Percentiles rank a stretch among this genome's conserved stretches.
Evolutionary conservation across 306 rosid species (phyloP).

Genomic region (Begonia peltatifolia): DNA sequence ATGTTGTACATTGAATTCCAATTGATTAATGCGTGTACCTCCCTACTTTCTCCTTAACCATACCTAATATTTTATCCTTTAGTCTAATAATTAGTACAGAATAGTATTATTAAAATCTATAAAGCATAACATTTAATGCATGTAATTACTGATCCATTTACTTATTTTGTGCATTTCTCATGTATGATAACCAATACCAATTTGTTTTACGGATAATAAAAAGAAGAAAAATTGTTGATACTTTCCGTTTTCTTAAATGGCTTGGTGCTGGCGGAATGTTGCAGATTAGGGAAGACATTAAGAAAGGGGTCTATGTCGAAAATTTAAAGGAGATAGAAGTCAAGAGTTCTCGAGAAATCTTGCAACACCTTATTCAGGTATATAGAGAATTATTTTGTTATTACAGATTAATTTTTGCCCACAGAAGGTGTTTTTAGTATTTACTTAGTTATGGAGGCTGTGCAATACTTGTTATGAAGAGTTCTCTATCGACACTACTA

Average conservation of each 20-base stretch:
- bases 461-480: neutral
- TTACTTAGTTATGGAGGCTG: neutral
- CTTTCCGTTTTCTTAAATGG: neutral
- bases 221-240: too few species aligned
- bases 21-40: too few species aligned
- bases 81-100: too few species aligned
- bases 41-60: too few species aligned
- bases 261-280: constrained; percentile 6
- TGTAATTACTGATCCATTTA: too few species aligned
- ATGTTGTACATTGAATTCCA: too few species aligned
- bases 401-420: neutral
- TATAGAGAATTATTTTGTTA: constrained; percentile 5
- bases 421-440: neutral
- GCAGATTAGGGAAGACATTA: constrained; percentile 85
- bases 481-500: neutral
- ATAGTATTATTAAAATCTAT: too few species aligned
- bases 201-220: too few species aligned
- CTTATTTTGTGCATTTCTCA: too few species aligned
- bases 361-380: constrained; percentile 86
- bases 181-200: too few species aligned
- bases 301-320: constrained; percentile 95
- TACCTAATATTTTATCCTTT: too few species aligned
- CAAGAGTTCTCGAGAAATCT: constrained; percentile 79
- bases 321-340: constrained; percentile 85
- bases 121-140: too few species aligned